Conservation (phyloP, 106 monocot genomes). For the Allium cepa region DNA sequence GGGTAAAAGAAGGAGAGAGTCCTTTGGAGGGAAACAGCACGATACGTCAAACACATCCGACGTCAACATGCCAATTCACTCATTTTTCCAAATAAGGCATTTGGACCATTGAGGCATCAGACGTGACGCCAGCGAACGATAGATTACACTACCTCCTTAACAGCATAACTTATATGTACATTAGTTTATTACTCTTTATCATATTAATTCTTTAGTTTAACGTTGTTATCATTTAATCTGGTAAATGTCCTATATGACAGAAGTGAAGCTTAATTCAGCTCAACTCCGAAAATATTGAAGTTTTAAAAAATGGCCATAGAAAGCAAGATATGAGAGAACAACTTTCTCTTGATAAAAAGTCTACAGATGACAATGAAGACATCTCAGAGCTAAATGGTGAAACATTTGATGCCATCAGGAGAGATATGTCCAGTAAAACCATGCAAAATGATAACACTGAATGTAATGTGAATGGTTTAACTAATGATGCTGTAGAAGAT, state of each 20-base stretch:
- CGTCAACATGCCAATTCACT: too few relatives aligned
- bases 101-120: too few relatives aligned
- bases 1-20: too few relatives aligned
- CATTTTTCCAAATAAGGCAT: too few relatives aligned
- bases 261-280: conserved; percentile 9
- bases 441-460: not conserved
- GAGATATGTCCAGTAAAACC: not conserved
- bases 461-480: not conserved
- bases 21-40: too few relatives aligned
- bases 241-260: conserved; percentile 77
- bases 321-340: conserved; percentile 42
- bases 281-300: conserved; percentile 28
- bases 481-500: not conserved
- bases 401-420: not conserved
- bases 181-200: not conserved
- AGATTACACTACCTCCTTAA: not conserved
- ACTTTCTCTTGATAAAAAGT: not conserved
- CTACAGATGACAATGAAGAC: not conserved
- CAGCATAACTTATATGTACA: not conserved
- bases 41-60: too few relatives aligned
- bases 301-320: conserved; percentile 37
- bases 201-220: not conserved
- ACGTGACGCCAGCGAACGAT: too few relatives aligned
- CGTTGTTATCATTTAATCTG: conserved; percentile 16
- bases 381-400: not conserved